These are phyloP conservation scores for Porodaedalea pini DNA, from an alignment of 1,284 basidiomycete genomes.

Conservation along the genomic window DNA sequence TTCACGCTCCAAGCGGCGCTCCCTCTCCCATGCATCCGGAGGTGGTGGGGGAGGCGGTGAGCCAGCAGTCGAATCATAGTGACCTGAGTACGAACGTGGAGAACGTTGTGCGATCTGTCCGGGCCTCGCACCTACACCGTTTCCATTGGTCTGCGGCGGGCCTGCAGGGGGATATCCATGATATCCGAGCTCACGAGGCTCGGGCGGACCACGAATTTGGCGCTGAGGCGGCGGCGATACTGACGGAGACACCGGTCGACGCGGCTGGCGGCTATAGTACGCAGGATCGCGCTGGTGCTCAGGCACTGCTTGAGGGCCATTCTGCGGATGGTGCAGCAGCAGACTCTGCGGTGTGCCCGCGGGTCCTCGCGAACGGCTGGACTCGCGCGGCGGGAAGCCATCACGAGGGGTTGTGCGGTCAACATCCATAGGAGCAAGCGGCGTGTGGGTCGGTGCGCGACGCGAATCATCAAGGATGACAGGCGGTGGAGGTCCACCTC, in stretches of 20 bases:
- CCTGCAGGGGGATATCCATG: constrained; percentile 2
- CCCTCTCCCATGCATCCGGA: constrained; percentile 47
- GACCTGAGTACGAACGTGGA: constrained; percentile 43
- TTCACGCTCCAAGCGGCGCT: constrained; percentile 1
- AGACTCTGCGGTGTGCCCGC: constrained; percentile 47
- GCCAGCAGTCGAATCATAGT: constrained; percentile 39
- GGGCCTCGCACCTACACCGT: constrained; percentile 44
- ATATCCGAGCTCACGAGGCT: constrained; percentile 3
- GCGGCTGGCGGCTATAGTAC: constrained; percentile 39
- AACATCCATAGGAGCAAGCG: constrained; percentile 80
- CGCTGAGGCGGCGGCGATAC: constrained; percentile 34
- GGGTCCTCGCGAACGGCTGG: constrained; percentile 45
- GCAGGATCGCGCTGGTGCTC: constrained; percentile 47
- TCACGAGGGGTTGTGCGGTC: constrained; percentile 53
- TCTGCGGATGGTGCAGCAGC: constrained; percentile 63
- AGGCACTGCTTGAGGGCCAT: constrained; percentile 45
- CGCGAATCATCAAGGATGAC: constrained; percentile 66
- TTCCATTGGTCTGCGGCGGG: constrained; percentile 38
- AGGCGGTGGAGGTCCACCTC: constrained; percentile 75
- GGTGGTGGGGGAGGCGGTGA: constrained; percentile 25
- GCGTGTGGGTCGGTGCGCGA: constrained; percentile 62
- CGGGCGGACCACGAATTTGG: constrained; percentile 5
- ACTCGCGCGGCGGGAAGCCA: constrained; percentile 44
- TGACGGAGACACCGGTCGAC: constrained; percentile 46
- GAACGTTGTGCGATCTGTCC: constrained; percentile 55